Evolutionary conservation across 73 alveolate species (phyloP), one percentile per base, ranked within the genome.

Genomic region (Loxodes magnus): DNA sequence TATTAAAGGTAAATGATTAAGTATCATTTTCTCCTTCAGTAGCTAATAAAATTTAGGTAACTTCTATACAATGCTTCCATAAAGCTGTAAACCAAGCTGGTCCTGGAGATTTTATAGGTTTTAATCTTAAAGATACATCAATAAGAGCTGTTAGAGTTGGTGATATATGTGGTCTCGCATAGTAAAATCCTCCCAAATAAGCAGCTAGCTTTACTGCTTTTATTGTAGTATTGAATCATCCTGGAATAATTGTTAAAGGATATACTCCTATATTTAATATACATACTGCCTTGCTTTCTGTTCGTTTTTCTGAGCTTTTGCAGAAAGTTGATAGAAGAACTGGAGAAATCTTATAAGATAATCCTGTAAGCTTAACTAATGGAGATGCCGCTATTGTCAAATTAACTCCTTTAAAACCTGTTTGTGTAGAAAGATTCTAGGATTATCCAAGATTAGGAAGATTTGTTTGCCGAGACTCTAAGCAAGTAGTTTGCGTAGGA

Each of bases 81-180:
- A 82, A 75, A 42, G 21, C 74, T 37, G 82, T 88, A 65, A 71
- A 60, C 19, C 93, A 80, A 58, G 96, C 98, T 31, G 71, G 48
- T 51, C 98, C 98, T 21, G 98, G 98, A 50, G 90, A 85, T 55
- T 71, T 71, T 55, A 88, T 88, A 38, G 96, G 96, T 28, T 80
- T 88, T 84, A 63, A 72, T 59, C 9, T 31, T 31, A n/a, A 31
- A 9, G 9, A 31, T 31, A 9, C 12, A 9, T 9, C 9, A 31
- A 31, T 31, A 31, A 31, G n/a, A 31, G n/a, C 12, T 31, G 41
- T 9, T 31, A 31, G n/a, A n/a, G n/a, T n/a, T n/a, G 41, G 41
- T 31, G n/a, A n/a, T n/a, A n/a, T n/a, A n/a, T n/a, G n/a, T n/a
- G n/a, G n/a, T n/a, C n/a, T n/a, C n/a, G n/a, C n/a, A n/a, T n/a